Percentiles rank a stretch among this genome's conserved stretches.
These are phyloP conservation scores for Kurtzmaniella natalensis DNA, from an alignment of 1,139 yeast species.

Conservation along the genomic window DNA sequence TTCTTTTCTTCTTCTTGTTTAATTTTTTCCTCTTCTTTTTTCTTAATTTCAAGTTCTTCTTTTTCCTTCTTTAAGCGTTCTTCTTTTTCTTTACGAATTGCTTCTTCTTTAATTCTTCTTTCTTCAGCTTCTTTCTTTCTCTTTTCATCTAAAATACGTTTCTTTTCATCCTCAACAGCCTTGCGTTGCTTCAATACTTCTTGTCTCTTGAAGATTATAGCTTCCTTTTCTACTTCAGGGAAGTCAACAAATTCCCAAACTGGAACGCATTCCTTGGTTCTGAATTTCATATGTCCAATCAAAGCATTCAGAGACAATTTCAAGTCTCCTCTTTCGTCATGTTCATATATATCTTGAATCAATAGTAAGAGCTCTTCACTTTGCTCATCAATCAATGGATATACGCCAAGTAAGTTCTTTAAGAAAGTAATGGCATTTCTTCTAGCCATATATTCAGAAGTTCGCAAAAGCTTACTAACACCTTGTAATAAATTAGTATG, in stretches of 20 bases:
- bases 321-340: slow-evolving; percentile 75
- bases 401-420: slow-evolving; percentile 60
- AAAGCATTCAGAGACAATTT: slow-evolving; percentile 76
- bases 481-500: slow-evolving; percentile 48
- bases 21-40: slow-evolving; percentile 10
- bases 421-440: slow-evolving; percentile 77
- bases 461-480: slow-evolving; percentile 45
- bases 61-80: slow-evolving; percentile 15
- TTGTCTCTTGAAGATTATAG: slow-evolving; percentile 20
- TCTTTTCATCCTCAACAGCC: slow-evolving; percentile 12
- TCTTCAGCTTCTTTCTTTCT: slow-evolving; percentile 16
- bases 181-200: slow-evolving; percentile 14
- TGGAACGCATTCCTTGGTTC: slow-evolving; percentile 53
- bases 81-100: slow-evolving; percentile 12
- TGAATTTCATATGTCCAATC: slow-evolving; percentile 64
- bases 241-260: slow-evolving; percentile 54
- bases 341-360: slow-evolving; percentile 43
- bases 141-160: slow-evolving; percentile 12
- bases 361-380: slow-evolving; percentile 50
- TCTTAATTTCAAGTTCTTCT: slow-evolving; percentile 14
- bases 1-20: slow-evolving; percentile 11
- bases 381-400: slow-evolving; percentile 69
- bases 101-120: slow-evolving; percentile 20
- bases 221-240: slow-evolving; percentile 26
- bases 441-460: slow-evolving; percentile 72